A percentile compares a stretch with the other conserved stretches of the same genome.
Evolutionary conservation across 2,329 filamentous ascomycete genomes (phyloP).

Genomic region (Fusarium nelsonii): DNA sequence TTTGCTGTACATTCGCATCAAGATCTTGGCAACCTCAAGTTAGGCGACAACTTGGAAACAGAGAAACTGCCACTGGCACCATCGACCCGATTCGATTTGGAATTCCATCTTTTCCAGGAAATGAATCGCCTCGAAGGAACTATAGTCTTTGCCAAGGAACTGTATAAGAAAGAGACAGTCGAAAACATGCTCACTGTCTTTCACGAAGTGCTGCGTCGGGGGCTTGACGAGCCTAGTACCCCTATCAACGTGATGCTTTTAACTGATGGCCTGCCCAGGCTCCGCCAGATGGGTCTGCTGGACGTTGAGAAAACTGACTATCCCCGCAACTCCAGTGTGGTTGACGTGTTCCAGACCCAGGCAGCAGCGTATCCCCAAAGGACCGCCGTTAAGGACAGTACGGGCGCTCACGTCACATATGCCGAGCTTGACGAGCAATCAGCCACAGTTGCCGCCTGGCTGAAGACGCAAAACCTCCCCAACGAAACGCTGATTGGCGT

Average conservation of each 20-base stretch:
- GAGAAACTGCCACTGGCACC: too few species aligned
- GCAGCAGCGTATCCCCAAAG: constrained; percentile 1
- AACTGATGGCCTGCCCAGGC: background rate
- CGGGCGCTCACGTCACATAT: too few species aligned
- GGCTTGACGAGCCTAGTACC: constrained; percentile 21
- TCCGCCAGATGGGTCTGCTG: constrained; percentile 25
- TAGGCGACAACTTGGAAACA: too few species aligned
- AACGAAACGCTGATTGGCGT: too few species aligned
- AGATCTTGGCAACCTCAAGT: background rate
- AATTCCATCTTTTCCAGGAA: background rate
- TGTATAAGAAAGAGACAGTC: background rate
- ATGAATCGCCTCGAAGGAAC: background rate
- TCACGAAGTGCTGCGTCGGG: constrained; percentile 22
- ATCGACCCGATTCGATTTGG: background rate
- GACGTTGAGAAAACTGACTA: constrained; percentile 1
- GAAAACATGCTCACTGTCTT: constrained; percentile 19
- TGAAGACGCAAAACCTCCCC: too few species aligned
- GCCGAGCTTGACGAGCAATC: too few species aligned
- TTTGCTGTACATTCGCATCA: background rate
- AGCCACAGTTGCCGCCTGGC: too few species aligned
- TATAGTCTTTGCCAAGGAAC: background rate
- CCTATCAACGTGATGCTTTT: background rate
- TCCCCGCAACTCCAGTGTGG: constrained; percentile 36
- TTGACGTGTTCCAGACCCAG: constrained; percentile 45
- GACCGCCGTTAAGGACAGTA: too few species aligned